Evolutionary conservation across 1,284 basidiomycete species (phyloP).

Genomic region (Tausonia pullulans): DNA sequence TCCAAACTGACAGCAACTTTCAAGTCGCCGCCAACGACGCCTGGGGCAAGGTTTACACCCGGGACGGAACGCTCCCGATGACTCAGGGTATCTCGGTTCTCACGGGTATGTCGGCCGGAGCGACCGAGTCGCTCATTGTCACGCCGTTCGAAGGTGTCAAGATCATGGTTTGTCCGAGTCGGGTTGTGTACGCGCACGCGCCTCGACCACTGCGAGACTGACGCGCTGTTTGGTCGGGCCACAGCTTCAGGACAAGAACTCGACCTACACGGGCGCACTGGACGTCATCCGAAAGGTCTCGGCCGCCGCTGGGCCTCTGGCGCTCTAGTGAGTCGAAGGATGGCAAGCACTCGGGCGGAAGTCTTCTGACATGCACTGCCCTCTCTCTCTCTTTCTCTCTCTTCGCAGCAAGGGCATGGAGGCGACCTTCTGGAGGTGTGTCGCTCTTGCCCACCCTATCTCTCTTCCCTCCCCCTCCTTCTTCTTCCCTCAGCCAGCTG

Average conservation of each 20-base stretch:
- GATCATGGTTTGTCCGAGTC: constrained; percentile 40
- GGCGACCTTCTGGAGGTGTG: constrained; percentile 83
- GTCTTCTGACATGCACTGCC: not conserved
- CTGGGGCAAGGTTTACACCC: constrained; percentile 61
- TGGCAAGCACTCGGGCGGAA: no score
- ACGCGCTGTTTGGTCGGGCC: not conserved
- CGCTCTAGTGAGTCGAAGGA: constrained; percentile 46
- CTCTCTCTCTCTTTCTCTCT: constrained; percentile 23
- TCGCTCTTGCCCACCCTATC: constrained; percentile 1
- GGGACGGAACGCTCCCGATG: constrained; percentile 64
- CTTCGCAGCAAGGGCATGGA: constrained; percentile 62
- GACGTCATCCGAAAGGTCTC: constrained; percentile 77
- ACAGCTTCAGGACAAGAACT: constrained; percentile 78
- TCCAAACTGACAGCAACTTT: not conserved
- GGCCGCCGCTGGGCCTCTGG: constrained; percentile 63
- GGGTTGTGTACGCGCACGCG: not conserved
- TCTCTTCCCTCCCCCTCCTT: not conserved
- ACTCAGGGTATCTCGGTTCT: constrained; percentile 72
- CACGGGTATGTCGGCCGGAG: constrained; percentile 88
- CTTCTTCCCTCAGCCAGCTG: not conserved
- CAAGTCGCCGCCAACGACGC: constrained; percentile 66
- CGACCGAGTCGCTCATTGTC: constrained; percentile 73
- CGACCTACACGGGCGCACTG: constrained; percentile 77
- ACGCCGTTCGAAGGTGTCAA: constrained; percentile 97
- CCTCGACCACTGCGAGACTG: not conserved